These are phyloP conservation scores for Xylaria intraflava DNA, from an alignment of 495 filamentous ascomycete genomes.

Conservation along the genomic window DNA sequence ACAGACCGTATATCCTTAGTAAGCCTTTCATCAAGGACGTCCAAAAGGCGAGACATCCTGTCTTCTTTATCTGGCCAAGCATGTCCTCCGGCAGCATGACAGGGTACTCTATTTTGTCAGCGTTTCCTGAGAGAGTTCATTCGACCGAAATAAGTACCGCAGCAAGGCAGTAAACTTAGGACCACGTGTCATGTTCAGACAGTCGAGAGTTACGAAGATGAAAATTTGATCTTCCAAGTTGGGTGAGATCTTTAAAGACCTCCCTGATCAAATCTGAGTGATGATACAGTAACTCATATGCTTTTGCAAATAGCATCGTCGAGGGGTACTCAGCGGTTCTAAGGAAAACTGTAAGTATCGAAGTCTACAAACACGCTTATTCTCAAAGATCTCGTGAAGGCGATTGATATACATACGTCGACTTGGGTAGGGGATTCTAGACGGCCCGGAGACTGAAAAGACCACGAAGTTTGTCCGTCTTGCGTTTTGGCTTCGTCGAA, in stretches of 20 bases:
- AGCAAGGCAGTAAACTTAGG: slow-evolving; percentile 29
- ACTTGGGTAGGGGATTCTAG: too few species aligned
- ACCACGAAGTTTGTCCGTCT: too few species aligned
- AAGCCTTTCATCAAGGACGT: background rate
- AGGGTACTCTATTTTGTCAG: background rate
- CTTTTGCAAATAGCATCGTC: background rate
- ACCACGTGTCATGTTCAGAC: slow-evolving; percentile 13
- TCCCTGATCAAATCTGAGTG: background rate
- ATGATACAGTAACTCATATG: background rate
- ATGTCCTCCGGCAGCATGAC: background rate
- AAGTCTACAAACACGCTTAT: too few species aligned
- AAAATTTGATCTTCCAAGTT: background rate
- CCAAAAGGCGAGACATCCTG: background rate
- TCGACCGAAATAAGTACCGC: slow-evolving; percentile 16
- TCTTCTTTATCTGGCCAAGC: background rate
- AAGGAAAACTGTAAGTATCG: background rate
- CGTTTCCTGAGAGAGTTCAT: background rate
- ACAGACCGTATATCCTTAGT: background rate
- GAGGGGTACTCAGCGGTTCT: slow-evolving; percentile 1
- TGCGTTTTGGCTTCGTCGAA: too few species aligned
- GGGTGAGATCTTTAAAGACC: background rate
- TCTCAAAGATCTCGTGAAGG: too few species aligned
- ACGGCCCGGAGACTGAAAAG: too few species aligned
- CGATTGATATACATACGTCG: too few species aligned
- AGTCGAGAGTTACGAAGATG: slow-evolving; percentile 1